Percentiles rank a stretch among this genome's conserved stretches.
Conservation (phyloP, 306 rosid genomes). For the Myrica gale region DNA sequence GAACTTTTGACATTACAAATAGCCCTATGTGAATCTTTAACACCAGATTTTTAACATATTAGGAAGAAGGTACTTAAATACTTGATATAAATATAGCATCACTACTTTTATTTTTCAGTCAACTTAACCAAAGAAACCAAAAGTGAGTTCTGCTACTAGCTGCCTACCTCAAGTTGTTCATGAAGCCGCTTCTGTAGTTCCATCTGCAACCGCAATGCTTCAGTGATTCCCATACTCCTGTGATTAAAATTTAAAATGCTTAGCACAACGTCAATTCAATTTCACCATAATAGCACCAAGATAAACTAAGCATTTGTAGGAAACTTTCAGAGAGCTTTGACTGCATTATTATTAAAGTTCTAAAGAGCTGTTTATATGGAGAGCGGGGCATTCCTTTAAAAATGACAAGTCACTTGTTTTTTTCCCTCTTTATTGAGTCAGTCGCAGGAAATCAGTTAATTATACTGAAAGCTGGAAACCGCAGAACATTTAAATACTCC, state of each 20-base stretch:
- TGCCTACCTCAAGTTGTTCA: conserved; percentile 90
- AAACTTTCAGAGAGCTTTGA: background rate
- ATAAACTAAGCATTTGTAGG: background rate
- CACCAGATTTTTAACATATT: background rate
- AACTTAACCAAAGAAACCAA: background rate
- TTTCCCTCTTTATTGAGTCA: background rate
- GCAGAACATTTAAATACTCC: background rate
- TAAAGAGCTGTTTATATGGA: background rate
- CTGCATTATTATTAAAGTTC: background rate
- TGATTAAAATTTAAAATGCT: conserved; percentile 14
- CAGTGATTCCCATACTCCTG: conserved; percentile 87
- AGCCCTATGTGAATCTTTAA: background rate
- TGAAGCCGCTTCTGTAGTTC: conserved; percentile 98
- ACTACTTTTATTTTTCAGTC: background rate
- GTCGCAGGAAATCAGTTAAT: background rate
- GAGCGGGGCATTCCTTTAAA: background rate
- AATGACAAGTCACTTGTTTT: background rate
- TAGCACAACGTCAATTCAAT: conserved; percentile 11
- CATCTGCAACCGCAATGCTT: conserved; percentile 88
- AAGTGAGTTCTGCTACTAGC: conserved; percentile 14
- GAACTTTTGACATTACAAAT: background rate
- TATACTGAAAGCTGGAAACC: background rate
- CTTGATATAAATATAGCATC: background rate
- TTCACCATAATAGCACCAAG: background rate
- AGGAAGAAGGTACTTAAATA: background rate